Evolutionary conservation across 345 rosid genomes (phyloP).

Genomic region (Bruguiera parviflora): DNA sequence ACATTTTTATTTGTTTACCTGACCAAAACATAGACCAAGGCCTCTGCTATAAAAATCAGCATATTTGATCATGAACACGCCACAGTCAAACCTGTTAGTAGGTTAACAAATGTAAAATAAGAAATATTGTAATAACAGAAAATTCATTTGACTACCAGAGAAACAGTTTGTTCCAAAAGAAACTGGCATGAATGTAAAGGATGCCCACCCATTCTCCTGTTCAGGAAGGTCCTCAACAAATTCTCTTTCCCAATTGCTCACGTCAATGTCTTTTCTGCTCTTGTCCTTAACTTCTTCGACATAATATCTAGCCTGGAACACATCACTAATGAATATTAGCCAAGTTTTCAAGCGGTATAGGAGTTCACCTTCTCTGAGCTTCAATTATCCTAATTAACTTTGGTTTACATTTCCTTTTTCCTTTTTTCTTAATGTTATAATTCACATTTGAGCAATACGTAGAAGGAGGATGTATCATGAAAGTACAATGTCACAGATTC

Average conservation of each 20-base stretch:
- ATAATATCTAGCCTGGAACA: conserved; percentile 69
- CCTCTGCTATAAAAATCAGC: conserved; percentile 93
- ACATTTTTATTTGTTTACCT: conserved; percentile 44
- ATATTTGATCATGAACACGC: conserved; percentile 96
- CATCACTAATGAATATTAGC: conserved; percentile 22
- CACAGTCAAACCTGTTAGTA: conserved; percentile 84
- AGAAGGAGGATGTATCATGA: too few relatives aligned
- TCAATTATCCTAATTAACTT: not conserved
- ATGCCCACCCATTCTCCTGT: conserved; percentile 78
- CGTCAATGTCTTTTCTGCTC: conserved; percentile 56
- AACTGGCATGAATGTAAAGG: not conserved
- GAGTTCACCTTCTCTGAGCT: not conserved
- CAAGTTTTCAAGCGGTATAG: not conserved
- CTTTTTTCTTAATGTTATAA: too few relatives aligned
- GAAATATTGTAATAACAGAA: not conserved
- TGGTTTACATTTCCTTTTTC: too few relatives aligned
- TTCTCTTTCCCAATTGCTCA: conserved; percentile 76
- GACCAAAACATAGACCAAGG: conserved; percentile 72
- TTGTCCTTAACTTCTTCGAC: conserved; percentile 90
- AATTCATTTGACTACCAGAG: not conserved
- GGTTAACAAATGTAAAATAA: not conserved
- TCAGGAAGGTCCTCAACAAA: conserved; percentile 77
- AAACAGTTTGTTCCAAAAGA: too few relatives aligned
- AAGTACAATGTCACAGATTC: too few relatives aligned
- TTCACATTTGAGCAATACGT: not conserved